Percentiles rank a stretch among this genome's conserved stretches.
These are phyloP conservation scores for Diaporthe sp. DNA, from an alignment of 2,329 filamentous ascomycete genomes.

Conservation along the genomic window DNA sequence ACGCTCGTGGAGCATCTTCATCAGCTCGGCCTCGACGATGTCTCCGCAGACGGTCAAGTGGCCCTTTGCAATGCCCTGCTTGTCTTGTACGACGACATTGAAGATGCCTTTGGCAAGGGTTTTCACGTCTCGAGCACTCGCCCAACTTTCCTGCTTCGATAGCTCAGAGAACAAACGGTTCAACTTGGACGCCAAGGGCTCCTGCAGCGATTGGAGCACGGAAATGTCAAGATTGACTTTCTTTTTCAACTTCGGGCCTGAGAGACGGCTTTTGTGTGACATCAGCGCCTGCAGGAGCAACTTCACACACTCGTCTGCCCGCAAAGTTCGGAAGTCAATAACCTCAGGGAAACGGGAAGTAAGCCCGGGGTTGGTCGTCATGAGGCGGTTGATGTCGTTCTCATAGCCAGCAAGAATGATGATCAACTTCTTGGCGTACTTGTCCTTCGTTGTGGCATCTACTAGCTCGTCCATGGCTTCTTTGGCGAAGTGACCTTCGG, in stretches of 20 bases:
- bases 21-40: slow-evolving; percentile 40
- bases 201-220: slow-evolving; percentile 47
- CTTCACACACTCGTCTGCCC: slow-evolving; percentile 57
- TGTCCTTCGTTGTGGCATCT: slow-evolving; percentile 66
- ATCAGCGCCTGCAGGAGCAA: slow-evolving; percentile 55
- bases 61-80: slow-evolving; percentile 41
- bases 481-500: slow-evolving; percentile 68
- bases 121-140: slow-evolving; percentile 73
- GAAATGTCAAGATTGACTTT: slow-evolving; percentile 45
- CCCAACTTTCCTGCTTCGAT: slow-evolving; percentile 65
- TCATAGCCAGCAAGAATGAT: slow-evolving; percentile 80
- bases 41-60: slow-evolving; percentile 37
- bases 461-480: slow-evolving; percentile 69
- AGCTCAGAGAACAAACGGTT: slow-evolving; percentile 56
- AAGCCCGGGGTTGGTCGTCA: slow-evolving; percentile 73
- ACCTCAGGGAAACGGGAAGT: slow-evolving; percentile 75
- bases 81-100: slow-evolving; percentile 52
- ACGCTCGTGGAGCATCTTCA: slow-evolving; percentile 44
- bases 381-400: slow-evolving; percentile 73
- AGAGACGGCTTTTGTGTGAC: slow-evolving; percentile 44
- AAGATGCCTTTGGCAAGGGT: slow-evolving; percentile 67
- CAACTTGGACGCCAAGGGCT: slow-evolving; percentile 46
- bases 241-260: slow-evolving; percentile 13
- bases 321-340: slow-evolving; percentile 67
- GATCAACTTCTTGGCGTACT: slow-evolving; percentile 71